Base-by-base conservation (phyloP, 257 asterid species). In the Marsdenia floribunda region DNA sequence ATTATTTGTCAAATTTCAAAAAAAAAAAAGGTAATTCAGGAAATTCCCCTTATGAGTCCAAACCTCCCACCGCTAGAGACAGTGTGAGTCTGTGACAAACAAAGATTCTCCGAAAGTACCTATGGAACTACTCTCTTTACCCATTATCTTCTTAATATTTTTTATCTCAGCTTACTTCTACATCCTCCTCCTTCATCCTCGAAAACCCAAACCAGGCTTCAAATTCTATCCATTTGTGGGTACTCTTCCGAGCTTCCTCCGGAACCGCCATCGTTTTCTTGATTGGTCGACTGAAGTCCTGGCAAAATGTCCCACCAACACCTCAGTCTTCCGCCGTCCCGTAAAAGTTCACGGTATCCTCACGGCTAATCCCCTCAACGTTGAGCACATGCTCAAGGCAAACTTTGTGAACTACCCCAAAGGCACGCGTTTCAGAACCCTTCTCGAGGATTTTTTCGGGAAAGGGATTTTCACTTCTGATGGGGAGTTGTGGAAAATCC, bases 261-360 rank as follows among this genome's bases (percentile, higher is more conserved):
- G 29, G 15, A 85, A 93, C 80, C 97, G 97, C 87, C 91, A 90
- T 87, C 97, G 92, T 40, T 93, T 89, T 83, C 92, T 88, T 37
- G 96, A 93, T 70, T 93, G 98, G 98, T 68, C 73, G 69, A 84
- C 97, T 44, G 87, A 61, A 2, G 65, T 85, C 73, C 91, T 94
- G 55, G 66, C 92, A 47, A 26, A 26, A 55, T 82, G 90, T 83
- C 89, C 86, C 70, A 75, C 88, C 77, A 77, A 86, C 84, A 82
- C 96, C 72, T 67, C 97, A 76, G 86, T 87, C 24, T 86, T 93
- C 88, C 84, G 42, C 82, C 95, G 96, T 13, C 97, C 95, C 10
- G 96, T 97, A 2, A 87, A 77, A 3, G 73, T 90, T 53, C 93
- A 89, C 75, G 97, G 97, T 24, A 65, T 94, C 78, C 68, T 90